Base-by-base conservation (phyloP, 306 rosid species). In the Gillenia trifoliata region DNA sequence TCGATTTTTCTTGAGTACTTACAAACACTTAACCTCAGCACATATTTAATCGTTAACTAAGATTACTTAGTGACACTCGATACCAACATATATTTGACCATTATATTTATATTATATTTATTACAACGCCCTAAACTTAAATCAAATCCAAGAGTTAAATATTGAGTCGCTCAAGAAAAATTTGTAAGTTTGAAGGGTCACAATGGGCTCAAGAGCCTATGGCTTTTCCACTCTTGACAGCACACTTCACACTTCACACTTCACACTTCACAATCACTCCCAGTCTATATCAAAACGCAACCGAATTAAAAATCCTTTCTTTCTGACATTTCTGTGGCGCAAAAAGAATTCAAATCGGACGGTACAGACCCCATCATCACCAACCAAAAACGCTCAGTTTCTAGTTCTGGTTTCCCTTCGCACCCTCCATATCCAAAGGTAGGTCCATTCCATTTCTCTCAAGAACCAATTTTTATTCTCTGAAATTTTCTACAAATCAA, bases 281-380 rank as follows among this genome's bases (percentile, higher is more conserved):
- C 57, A 34, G 41, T 47, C 4, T 64, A 6, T 12, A 8, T 13
- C 15, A 61, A 23, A n/a, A 33, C 70, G 30, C 31, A 55, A 47
- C 20, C 13, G 26, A 71, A 25, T 1, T 9, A 62, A 33, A 63
- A 63, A 73, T 50, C 41, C 64, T 31, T 41, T 60, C 23, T 34
- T 30, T 52, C 52, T 52, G 36, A 25, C 38, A 15, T 56, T 66
- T 69, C 29, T 75, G 74, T 75, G 77, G 79, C 68, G 80, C 72
- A 77, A 60, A 88, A 71, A 57, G 49, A 33, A 72, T 79, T 70
- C 30, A 77, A 85, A 71, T 69, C 52, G 59, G 71, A 64, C 20
- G 7, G 64, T 41, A 28, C 73, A 72, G 77, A 75, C 71, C 66
- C 71, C 64, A 47, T 76, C 80, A 56, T 66, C 83, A 69, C 79